These are phyloP conservation scores for Plasmopara halstedii DNA, from an alignment of 352 stramenopile species.

Conservation along the genomic window DNA sequence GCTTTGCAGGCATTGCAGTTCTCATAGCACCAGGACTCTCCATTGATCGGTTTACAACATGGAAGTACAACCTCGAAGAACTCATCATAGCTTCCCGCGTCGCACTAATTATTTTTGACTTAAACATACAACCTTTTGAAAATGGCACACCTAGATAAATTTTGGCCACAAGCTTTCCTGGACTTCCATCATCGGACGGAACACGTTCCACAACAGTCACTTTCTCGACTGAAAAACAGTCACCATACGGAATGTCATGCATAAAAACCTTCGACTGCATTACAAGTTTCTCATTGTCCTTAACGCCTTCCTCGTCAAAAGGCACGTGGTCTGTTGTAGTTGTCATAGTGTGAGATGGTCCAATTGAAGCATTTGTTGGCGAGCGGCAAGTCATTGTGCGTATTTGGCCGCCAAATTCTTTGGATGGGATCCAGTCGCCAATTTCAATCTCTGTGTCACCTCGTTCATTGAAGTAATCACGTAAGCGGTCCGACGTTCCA, in stretches of 20 bases:
- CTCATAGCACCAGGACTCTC: constrained; percentile 7
- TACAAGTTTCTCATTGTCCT: constrained; percentile 41
- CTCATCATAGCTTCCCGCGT: constrained; percentile 52
- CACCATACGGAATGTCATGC: constrained; percentile 82
- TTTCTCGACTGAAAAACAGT: constrained; percentile 79
- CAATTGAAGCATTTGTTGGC: constrained; percentile 77
- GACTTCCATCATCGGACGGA: constrained; percentile 24
- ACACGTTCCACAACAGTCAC: constrained; percentile 48
- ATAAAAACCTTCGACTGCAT: constrained; percentile 58
- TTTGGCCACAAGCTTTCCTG: constrained; percentile 40
- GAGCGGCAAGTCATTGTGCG: constrained; percentile 58
- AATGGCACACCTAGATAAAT: constrained; percentile 76
- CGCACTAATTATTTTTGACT: constrained; percentile 83
- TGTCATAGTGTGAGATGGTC: constrained; percentile 74
- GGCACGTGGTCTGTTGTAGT: constrained; percentile 66
- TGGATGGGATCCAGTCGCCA: constrained; percentile 51
- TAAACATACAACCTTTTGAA: constrained; percentile 86
- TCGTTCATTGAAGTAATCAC: constrained; percentile 59
- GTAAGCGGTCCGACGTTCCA: constrained; percentile 34
- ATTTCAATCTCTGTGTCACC: constrained; percentile 70
- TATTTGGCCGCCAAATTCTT: constrained; percentile 62
- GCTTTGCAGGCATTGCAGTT: constrained; percentile 20
- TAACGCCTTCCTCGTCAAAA: constrained; percentile 29
- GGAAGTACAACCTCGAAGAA: constrained; percentile 49
- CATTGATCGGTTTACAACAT: constrained; percentile 52